phyloP scores from a whole-genome alignment of 139 green algal species.

The Picochlorum sp. region DNA sequence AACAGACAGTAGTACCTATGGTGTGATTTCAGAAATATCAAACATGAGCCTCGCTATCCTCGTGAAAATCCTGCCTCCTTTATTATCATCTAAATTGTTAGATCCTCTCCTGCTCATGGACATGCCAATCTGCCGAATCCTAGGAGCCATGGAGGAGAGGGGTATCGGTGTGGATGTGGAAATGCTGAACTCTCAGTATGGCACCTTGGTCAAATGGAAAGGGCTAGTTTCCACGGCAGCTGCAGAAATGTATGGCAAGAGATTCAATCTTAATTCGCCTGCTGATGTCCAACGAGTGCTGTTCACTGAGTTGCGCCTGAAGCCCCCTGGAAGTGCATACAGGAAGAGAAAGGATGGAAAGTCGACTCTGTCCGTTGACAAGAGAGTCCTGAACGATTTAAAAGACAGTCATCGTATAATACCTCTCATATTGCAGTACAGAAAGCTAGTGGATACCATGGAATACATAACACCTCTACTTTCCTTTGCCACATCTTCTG shows the following conservation, averaged over 20 bases:
- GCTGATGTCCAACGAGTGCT: slow-evolving; percentile 4
- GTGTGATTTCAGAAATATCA: background rate
- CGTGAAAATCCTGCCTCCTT: background rate
- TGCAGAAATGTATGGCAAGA: background rate
- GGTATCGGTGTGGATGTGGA: background rate
- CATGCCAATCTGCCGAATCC: background rate
- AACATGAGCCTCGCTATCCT: background rate
- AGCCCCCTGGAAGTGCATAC: slow-evolving; percentile 8
- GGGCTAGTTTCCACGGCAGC: background rate
- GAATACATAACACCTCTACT: background rate
- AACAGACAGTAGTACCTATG: background rate
- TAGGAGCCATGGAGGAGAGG: background rate
- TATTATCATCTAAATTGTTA: background rate
- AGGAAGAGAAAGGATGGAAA: slow-evolving; percentile 1
- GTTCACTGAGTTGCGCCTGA: slow-evolving; percentile 7
- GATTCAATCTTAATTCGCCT: background rate
- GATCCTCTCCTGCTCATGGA: background rate
- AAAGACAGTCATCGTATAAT: slow-evolving; percentile 36
- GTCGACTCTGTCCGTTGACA: background rate
- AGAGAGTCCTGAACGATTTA: slow-evolving; percentile 47
- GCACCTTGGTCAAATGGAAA: background rate
- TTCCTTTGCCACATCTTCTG: background rate
- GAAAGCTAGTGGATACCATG: slow-evolving; percentile 48
- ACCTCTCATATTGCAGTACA: slow-evolving; percentile 49
- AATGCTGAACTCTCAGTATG: background rate